These are phyloP conservation scores for Plasmodium berghei DNA, from an alignment of 169 alveolate genomes.

Conservation along the genomic window DNA sequence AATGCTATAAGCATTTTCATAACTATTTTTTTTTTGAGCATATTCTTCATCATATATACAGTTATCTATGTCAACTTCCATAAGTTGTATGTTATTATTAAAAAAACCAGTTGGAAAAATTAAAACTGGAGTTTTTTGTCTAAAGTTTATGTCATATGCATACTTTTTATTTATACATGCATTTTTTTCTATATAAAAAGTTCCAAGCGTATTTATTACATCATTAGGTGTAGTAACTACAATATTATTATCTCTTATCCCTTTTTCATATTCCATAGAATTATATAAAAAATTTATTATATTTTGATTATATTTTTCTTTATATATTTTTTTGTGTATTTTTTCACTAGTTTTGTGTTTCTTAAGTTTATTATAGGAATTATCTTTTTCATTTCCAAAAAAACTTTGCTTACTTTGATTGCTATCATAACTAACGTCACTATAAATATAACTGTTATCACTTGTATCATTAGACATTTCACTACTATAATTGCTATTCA, in stretches of 20 bases:
- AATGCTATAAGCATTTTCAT: neutral
- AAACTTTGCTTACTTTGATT: neutral
- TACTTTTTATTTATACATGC: constrained; percentile 20
- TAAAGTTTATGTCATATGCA: constrained; percentile 32
- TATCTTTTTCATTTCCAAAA: neutral
- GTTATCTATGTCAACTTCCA: constrained; percentile 24
- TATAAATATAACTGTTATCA: neutral
- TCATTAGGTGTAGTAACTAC: constrained; percentile 27
- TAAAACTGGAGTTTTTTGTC: constrained; percentile 43
- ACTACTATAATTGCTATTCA: neutral
- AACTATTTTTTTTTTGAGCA: neutral
- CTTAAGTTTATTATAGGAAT: neutral
- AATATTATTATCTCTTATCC: constrained; percentile 8
- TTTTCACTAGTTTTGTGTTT: neutral
- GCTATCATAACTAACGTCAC: neutral
- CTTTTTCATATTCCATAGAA: constrained; percentile 20
- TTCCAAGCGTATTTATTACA: constrained; percentile 44
- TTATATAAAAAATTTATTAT: constrained; percentile 7
- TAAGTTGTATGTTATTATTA: constrained; percentile 51
- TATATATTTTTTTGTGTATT: neutral
- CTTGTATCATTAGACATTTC: neutral
- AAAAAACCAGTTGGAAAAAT: constrained; percentile 53
- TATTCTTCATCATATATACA: constrained; percentile 22
- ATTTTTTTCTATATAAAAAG: constrained; percentile 44
- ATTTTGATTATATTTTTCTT: constrained; percentile 7